Evolutionary conservation across 495 filamentous ascomycete species (phyloP), one percentile per base, ranked within the genome.

Genomic region (Amniculicola lignicola): DNA sequence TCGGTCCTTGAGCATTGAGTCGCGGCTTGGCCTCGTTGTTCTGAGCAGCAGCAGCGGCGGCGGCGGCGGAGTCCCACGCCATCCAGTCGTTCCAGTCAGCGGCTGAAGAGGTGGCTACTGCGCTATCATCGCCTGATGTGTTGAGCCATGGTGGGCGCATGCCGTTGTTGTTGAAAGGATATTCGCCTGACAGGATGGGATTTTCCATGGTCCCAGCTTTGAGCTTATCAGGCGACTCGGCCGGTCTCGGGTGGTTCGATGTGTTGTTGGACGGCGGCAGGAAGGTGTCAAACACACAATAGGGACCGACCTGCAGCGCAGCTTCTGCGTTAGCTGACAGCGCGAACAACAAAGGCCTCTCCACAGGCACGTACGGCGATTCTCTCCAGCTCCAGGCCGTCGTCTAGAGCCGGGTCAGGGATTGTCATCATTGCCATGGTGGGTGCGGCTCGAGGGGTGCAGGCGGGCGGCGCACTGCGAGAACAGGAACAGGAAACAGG

Each of bases 11-110:
- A 15, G 23, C 38, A 16, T 59, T 53, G 1, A 63, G 27, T 33
- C 7, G 29, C 0, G 52, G 33, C 47, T 64, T 64, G 10, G 43
- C 18, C 6, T 59, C 45, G 2, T 40, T 18, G 33, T 49, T 56
- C 54, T 54, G 67, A 41, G 54, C 44, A 33, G 55, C 25, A 18
- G 47, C 43, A n/a, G 66, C 59, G 47, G 68, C 66, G 41, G 54
- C 44, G 33, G 55, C 25, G 22, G 47, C 43, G 15, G 66, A 59
- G 47, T 70, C 66, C 66, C 66, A 70, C 24, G 59, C 42, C 56
- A 70, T 57, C 65, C 66, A 70, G 19, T 68, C 59, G 33, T 65
- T 65, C 68, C 68, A 70, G 39, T 68, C 64, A 18, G 37, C 42
- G 2, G 14, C 28, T 6, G 51, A 41, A 16, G 56, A 9, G 16